Base-by-base conservation (phyloP, 2,329 filamentous ascomycete species). In the Curvularia verruculosa region DNA sequence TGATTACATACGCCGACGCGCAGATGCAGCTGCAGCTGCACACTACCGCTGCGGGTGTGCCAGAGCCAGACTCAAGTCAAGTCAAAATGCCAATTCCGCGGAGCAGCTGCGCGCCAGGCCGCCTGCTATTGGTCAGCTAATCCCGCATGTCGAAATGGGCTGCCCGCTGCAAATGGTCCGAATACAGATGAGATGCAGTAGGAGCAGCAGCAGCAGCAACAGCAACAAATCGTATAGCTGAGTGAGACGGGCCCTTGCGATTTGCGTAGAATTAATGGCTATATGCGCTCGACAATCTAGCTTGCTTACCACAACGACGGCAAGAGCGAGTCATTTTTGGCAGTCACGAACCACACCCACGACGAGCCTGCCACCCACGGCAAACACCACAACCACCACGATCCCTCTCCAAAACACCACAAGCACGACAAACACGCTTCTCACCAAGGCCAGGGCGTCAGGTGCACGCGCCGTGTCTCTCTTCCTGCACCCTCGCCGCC, bases 91-190 rank as follows among this genome's bases (percentile, higher is more conserved):
- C 29, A 13, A 15, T 31, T 10, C 29, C 29, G 29, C 29, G 10
- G 29, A 13, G 8, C 8, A 12, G 10, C 7, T 29, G 28, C n/a
- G 28, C 28, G 28, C 28, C 28, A 12, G 26, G 21, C 44, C 12
- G 48, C 46, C 5, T 15, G 31, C 53, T 57, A 61, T 61, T 61
- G 59, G 59, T 44, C 36, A 43, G 36, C 47, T 54, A 54, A 48
- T 56, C 10, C 37, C 28, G 8, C 13, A 24, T 18, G 19, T 29
- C 26, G 26, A 29, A 9, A 29, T 29, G 5, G 21, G 37, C 39
- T 6, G 21, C 39, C 21, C 19, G 8, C 19, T 41, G 39, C 23
- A 24, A 41, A 41, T 41, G 21, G 39, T 5, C 39, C 1, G 24
- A 21, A 15, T 8, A 8, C 21, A 15, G 12, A 10, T 8, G 21